Evolutionary conservation across 23 red algal genomes (phyloP), one percentile per base, ranked within the genome.

Genomic region (Chondrus crispus): DNA sequence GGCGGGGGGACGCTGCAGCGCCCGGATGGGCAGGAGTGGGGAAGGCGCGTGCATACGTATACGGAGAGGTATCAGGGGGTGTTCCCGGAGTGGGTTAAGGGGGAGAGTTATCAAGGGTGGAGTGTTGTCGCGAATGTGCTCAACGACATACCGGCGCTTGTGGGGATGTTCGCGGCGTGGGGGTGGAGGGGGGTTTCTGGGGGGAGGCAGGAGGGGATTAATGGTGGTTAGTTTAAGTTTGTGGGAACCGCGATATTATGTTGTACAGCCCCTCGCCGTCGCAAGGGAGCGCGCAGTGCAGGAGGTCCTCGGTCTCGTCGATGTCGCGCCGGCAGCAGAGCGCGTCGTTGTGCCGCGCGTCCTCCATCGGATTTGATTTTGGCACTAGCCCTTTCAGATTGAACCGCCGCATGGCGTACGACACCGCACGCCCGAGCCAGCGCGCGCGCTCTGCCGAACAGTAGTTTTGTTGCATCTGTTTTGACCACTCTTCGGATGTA

Each of bases 281-380:
- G 24, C 82, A 86, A 26, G 55, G 10, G 24, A 86, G 19, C 7
- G 58, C 82, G 35, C 82, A 86, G 46, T 68, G 58, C 2, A 12
- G 24, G 36, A 86, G 82, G 19, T 86, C 82, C 28, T 41, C 54
- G 52, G 82, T 68, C 3, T 47, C 60, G 10, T 70, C 58, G 26
- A 86, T 62, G 41, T 86, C 82, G 9, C 26, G 24, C 40, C 64
- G 58, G 57, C 82, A 86, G 42, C 82, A 86, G 46, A 86, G 24
- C 26, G 82, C 45, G 39, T 86, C 82, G 62, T 86, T 86, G 37
- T 68, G 71, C 43, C 18, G 46, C 50, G 62, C 82, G 51, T 86
- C 64, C 46, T 86, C 82, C 82, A 86, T 86, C n/a, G 82, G 82
- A 18, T 86, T 86, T 14, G 54, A 68, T 70, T 62, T 58, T 4